phyloP scores from a whole-genome alignment of 352 stramenopile species.

The Vaucheria bursata region DNA sequence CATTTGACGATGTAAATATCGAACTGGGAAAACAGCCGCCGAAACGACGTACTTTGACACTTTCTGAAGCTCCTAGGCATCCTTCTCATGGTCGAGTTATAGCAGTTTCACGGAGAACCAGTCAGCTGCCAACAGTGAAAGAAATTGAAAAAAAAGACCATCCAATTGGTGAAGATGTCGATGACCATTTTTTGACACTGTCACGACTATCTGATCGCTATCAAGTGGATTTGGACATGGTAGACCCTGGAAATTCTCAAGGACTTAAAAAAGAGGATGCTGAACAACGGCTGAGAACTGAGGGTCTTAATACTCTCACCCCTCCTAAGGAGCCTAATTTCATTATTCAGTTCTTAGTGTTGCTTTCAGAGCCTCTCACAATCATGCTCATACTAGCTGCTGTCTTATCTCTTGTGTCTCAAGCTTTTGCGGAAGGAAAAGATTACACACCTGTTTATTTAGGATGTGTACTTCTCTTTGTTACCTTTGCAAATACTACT shows the following conservation, averaged over 20 bases:
- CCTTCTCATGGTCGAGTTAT: neutral
- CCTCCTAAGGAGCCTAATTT: neutral
- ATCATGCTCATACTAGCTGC: neutral
- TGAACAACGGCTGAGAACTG: neutral
- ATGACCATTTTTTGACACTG: slow-evolving; percentile 1
- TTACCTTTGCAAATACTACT: slow-evolving; percentile 30
- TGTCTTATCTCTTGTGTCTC: neutral
- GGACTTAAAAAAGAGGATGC: neutral
- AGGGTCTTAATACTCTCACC: neutral
- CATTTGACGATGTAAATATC: too few species aligned
- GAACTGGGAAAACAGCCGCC: too few species aligned
- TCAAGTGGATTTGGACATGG: neutral
- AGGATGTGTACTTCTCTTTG: slow-evolving; percentile 21
- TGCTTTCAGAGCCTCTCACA: slow-evolving; percentile 2
- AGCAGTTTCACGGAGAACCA: neutral
- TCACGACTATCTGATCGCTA: neutral
- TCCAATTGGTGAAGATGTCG: slow-evolving; percentile 11
- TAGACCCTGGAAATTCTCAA: neutral
- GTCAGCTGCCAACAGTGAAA: too few species aligned
- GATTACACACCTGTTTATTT: slow-evolving; percentile 21
- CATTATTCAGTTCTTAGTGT: neutral
- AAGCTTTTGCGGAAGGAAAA: neutral
- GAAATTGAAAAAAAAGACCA: too few species aligned
- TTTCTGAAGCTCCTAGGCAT: neutral
- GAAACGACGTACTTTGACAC: neutral